Conservation (phyloP, 345 rosid species). For the Excoecaria agallocha region DNA sequence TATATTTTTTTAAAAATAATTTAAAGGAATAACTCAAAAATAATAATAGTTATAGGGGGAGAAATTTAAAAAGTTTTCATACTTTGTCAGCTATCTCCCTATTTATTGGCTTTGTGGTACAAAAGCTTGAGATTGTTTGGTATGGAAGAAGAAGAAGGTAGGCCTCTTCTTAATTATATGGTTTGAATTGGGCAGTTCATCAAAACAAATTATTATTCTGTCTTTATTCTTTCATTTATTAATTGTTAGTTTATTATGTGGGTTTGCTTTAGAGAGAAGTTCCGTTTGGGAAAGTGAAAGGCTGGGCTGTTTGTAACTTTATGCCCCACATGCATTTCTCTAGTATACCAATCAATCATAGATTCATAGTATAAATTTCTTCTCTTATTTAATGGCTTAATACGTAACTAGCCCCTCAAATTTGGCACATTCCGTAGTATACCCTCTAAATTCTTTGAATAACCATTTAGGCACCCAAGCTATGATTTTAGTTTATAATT, state of each 20-base stretch:
- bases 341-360: no score
- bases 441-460: no score
- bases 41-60: no score
- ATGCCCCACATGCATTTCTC: conserved; percentile 18
- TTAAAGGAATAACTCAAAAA: no score
- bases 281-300: conserved; percentile 18
- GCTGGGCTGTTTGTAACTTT: conserved; percentile 21
- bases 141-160: conserved; percentile 24
- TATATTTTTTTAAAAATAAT: no score
- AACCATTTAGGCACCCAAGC: no score
- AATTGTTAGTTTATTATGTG: conserved; percentile 2
- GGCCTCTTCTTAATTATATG: conserved; percentile 23
- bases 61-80: no score
- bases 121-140: not conserved
- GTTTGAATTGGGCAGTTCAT: conserved; percentile 11
- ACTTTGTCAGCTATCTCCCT: conserved; percentile 6
- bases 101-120: not conserved
- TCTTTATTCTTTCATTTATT: conserved; percentile 7
- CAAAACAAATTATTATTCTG: conserved; percentile 5
- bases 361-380: no score
- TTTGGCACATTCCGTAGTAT: no score
- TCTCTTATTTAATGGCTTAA: no score
- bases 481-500: no score
- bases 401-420: no score
- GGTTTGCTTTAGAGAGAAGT: conserved; percentile 42